Percentiles rank a stretch among this genome's conserved stretches.
Evolutionary conservation across 2,329 filamentous ascomycete genomes (phyloP).

Genomic region (Diaporthe caulivora): DNA sequence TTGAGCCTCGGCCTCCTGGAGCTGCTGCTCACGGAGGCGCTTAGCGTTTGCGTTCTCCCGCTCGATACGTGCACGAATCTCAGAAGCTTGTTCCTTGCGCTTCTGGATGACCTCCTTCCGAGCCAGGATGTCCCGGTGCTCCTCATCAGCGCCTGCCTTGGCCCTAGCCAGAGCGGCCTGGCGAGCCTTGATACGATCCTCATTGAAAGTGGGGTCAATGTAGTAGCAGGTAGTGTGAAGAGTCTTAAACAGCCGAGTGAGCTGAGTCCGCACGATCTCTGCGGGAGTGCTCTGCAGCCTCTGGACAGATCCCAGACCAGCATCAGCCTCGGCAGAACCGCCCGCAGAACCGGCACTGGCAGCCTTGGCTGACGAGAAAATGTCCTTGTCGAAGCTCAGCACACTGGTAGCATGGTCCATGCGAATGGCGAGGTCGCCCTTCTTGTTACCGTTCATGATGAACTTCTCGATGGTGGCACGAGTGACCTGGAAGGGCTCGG

Average conservation of each 20-base stretch:
- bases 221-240: conserved; percentile 96
- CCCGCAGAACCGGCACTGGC: conserved; percentile 85
- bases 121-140: conserved; percentile 86
- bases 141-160: conserved; percentile 88
- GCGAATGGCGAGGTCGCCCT: conserved; percentile 95
- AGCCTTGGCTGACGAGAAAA: conserved; percentile 97
- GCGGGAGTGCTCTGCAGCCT: conserved; percentile 97
- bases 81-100: conserved; percentile 95
- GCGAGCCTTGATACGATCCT: conserved; percentile 82
- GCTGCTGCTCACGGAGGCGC: conserved; percentile 85
- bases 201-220: conserved; percentile 90
- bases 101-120: conserved; percentile 94
- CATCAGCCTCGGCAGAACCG: conserved; percentile 89
- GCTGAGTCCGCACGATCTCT: conserved; percentile 95
- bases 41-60: conserved; percentile 93
- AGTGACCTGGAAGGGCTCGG: conserved; percentile 93
- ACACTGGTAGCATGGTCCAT: conserved; percentile 96
- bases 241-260: conserved; percentile 90
- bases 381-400: conserved; percentile 96
- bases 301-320: conserved; percentile 78
- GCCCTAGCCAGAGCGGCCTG: conserved; percentile 84
- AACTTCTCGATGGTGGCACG: conserved; percentile 97
- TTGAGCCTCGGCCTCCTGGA: conserved; percentile 90
- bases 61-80: conserved; percentile 87
- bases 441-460: conserved; percentile 99